These are phyloP conservation scores for Pythium brassicae DNA, from an alignment of 352 stramenopile species.

Conservation along the genomic window DNA sequence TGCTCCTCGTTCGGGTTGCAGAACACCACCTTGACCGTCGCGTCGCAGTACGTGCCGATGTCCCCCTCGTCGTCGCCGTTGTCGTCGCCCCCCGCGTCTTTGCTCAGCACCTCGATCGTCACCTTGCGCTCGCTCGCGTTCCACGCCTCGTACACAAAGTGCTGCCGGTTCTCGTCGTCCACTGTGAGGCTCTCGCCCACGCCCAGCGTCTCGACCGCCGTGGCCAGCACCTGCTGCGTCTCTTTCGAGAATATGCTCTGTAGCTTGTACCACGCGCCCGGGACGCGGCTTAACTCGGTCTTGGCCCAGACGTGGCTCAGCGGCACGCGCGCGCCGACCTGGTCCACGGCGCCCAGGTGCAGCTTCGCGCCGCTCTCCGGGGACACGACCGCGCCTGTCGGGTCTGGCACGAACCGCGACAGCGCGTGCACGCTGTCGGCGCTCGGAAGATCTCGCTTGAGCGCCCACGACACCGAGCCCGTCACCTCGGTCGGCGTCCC, in stretches of 20 bases:
- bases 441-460: too few relatives aligned
- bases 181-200: slow-evolving; percentile 36
- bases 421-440: slow-evolving; percentile 61
- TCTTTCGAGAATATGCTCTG: slow-evolving; percentile 27
- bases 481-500: slow-evolving; percentile 36
- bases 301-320: slow-evolving; percentile 49
- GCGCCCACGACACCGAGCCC: slow-evolving; percentile 19
- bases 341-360: slow-evolving; percentile 42
- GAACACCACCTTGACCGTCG: slow-evolving; percentile 16
- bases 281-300: slow-evolving; percentile 23
- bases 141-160: slow-evolving; percentile 30
- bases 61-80: neutral
- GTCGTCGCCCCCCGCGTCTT: slow-evolving; percentile 5
- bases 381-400: slow-evolving; percentile 42
- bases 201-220: slow-evolving; percentile 35
- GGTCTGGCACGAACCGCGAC: slow-evolving; percentile 46
- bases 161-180: slow-evolving; percentile 27
- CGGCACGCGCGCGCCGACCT: slow-evolving; percentile 38
- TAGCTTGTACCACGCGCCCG: slow-evolving; percentile 31
- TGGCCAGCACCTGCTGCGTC: slow-evolving; percentile 32
- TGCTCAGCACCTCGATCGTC: slow-evolving; percentile 45
- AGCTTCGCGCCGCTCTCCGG: slow-evolving; percentile 45
- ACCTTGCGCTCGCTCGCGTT: slow-evolving; percentile 20
- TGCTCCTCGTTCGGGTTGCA: slow-evolving; percentile 6
- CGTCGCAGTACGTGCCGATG: slow-evolving; percentile 21